Base-by-base conservation (phyloP, 2,329 filamentous ascomycete genomes). In the Penicillium decumbens region DNA sequence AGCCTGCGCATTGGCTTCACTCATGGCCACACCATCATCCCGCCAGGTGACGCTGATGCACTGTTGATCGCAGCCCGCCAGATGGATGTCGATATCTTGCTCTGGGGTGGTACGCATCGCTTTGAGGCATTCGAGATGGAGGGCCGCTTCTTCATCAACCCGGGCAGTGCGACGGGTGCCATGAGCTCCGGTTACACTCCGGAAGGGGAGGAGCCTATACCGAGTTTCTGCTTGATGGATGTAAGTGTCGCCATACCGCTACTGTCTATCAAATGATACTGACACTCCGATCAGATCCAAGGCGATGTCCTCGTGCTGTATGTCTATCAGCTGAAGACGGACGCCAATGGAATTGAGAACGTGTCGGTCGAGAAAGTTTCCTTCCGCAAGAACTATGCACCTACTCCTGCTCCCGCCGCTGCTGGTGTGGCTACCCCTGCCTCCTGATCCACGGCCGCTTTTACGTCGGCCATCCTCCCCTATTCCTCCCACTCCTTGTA, bases 181-280 rank as follows among this genome's bases (percentile, higher is more conserved):
- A 79, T 83, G 70, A 82, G 77, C 51, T 81, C 79, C 10, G 76
- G 77, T 12, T 82, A 78, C 73, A 81, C 79, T 75, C 66, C 74
- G 2, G 77, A 78, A 38, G 78, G 74, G 28, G 80, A 88, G 65
- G 87, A 92, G 47, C 87, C 87, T 23, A 85, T 84, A 49, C 92
- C 92, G 24, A 95, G 90, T 68, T 96, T 97, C 72, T 95, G 93
- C 66, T 74, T 97, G 70, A 96, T 97, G 92, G 92, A 97, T 80
- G 91, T 96, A 71, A 76, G 89, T 85, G 40, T 38, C 12, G 13
- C 23, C 9, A 47, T 43, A 38, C 43, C 33, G n/a, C 42, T 9
- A 24, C n/a, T 10, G 1, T n/a, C 0, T 33, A 18, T 23, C 4
- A 4, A 8, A 8, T 27, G 37, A 28, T 13, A 50, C 57, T 62